Evolutionary conservation across 225 moss, liverwort and hornwort genomes (phyloP).

Genomic region (Polytrichum formosum): DNA sequence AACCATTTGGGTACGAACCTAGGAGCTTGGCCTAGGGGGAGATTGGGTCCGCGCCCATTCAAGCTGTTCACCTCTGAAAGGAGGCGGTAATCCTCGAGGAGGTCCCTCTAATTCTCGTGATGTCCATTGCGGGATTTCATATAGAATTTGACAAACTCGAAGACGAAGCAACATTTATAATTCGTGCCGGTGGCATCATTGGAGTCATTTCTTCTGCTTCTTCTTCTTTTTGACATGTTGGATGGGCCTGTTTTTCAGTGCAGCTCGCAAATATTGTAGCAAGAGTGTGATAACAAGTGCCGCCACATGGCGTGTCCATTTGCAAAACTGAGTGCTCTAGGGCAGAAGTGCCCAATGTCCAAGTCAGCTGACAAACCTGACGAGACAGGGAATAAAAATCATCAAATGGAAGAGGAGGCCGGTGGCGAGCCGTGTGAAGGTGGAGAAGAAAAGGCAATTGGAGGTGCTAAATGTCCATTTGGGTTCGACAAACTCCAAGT

Average conservation of each 20-base stretch:
- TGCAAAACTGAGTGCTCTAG: conserved; percentile 30
- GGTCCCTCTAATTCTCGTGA: too few relatives aligned
- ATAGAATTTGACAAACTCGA: too few relatives aligned
- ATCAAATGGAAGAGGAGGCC: conserved; percentile 4
- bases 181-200: too few relatives aligned
- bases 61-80: too few relatives aligned
- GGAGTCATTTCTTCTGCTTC: too few relatives aligned
- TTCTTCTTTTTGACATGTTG: too few relatives aligned
- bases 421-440: conserved; percentile 11
- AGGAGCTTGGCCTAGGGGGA: too few relatives aligned
- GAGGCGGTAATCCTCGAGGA: too few relatives aligned
- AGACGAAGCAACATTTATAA: too few relatives aligned
- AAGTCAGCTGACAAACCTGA: conserved; percentile 8
- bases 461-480: conserved; percentile 28
- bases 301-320: conserved; percentile 49
- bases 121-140: too few relatives aligned
- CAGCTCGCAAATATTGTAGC: not conserved
- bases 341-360: conserved; percentile 21
- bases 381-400: conserved; percentile 1
- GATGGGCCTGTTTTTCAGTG: not conserved
- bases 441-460: conserved; percentile 11
- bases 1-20: too few relatives aligned
- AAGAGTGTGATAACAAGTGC: not conserved
- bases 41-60: too few relatives aligned
- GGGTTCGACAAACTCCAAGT: conserved; percentile 24